These are phyloP conservation scores for Zea luxurians DNA, from an alignment of 176 grass and related monocot species.

Conservation along the genomic window DNA sequence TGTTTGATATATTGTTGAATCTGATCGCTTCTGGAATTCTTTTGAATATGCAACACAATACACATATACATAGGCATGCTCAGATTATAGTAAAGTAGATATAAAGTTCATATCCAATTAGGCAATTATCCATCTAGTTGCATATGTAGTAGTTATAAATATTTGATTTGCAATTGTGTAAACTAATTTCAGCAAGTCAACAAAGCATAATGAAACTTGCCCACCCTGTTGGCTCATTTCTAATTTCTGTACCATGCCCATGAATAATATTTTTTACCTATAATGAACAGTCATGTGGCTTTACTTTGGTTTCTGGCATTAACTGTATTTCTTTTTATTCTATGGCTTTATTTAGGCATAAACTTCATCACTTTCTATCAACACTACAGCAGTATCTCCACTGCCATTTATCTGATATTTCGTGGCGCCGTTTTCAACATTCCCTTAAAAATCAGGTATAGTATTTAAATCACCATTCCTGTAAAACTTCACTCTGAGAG, in stretches of 20 bases:
- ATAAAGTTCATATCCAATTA: not conserved
- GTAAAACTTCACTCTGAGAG: slow-evolving; percentile 8
- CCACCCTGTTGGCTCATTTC: not conserved
- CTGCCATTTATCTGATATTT: slow-evolving; percentile 87
- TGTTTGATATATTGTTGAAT: not conserved
- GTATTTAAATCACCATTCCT: slow-evolving; percentile 6
- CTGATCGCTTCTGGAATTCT: slow-evolving; percentile 9
- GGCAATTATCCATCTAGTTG: slow-evolving; percentile 8
- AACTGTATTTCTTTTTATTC: slow-evolving; percentile 40
- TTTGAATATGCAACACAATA: not conserved
- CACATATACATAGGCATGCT: not conserved
- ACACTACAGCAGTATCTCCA: slow-evolving; percentile 91
- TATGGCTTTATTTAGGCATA: slow-evolving; percentile 62
- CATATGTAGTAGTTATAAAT: slow-evolving; percentile 14
- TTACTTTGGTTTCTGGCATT: slow-evolving; percentile 31
- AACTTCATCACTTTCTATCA: slow-evolving; percentile 91
- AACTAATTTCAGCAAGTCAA: not conserved
- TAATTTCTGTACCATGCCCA: slow-evolving; percentile 6
- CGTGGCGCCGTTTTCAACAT: slow-evolving; percentile 83
- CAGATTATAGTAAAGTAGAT: not conserved
- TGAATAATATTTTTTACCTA: not conserved
- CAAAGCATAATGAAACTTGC: not conserved
- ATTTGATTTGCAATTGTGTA: not conserved
- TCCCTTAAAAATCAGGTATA: slow-evolving; percentile 87
- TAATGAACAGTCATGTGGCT: not conserved